Evolutionary conservation across 2,329 filamentous ascomycete species (phyloP).

Genomic region (Hymenoscyphus repandus): DNA sequence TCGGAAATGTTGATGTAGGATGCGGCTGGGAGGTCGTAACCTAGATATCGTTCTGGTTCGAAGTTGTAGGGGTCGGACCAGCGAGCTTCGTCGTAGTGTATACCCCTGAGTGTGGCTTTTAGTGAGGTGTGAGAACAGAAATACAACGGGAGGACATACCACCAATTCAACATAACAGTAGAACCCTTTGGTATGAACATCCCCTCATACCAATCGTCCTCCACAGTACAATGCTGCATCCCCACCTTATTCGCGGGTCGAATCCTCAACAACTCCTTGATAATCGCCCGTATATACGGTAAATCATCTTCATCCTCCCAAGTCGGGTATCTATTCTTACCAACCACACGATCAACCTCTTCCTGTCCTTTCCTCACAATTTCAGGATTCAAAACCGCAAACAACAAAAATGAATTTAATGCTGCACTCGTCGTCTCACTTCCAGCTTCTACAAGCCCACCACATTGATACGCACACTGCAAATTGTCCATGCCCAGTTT

Average conservation of each 20-base stretch:
- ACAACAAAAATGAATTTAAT: constrained; percentile 32
- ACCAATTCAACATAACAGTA: constrained; percentile 35
- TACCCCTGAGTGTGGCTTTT: constrained; percentile 30
- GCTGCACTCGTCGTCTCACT: constrained; percentile 31
- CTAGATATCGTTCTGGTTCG: constrained; percentile 36
- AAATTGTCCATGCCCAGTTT: constrained; percentile 37
- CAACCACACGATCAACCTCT: constrained; percentile 37
- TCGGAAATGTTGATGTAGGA: constrained; percentile 23
- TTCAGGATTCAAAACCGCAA: constrained; percentile 34
- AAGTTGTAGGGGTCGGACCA: constrained; percentile 40
- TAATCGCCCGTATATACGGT: constrained; percentile 36
- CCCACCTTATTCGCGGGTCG: constrained; percentile 32
- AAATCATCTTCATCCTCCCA: constrained; percentile 34
- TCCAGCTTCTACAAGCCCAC: constrained; percentile 38
- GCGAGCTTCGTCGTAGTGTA: constrained; percentile 30
- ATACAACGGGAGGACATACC: constrained; percentile 14
- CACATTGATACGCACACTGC: constrained; percentile 40
- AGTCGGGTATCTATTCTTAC: constrained; percentile 31
- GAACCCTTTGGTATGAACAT: constrained; percentile 36
- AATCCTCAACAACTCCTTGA: constrained; percentile 41
- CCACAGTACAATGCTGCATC: constrained; percentile 27
- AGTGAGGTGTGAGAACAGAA: not conserved
- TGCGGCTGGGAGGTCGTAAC: constrained; percentile 7
- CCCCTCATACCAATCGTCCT: constrained; percentile 32
- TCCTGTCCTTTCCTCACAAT: constrained; percentile 35